Conservation (phyloP, 306 rosid genomes). For the Cucurbita moschata region DNA sequence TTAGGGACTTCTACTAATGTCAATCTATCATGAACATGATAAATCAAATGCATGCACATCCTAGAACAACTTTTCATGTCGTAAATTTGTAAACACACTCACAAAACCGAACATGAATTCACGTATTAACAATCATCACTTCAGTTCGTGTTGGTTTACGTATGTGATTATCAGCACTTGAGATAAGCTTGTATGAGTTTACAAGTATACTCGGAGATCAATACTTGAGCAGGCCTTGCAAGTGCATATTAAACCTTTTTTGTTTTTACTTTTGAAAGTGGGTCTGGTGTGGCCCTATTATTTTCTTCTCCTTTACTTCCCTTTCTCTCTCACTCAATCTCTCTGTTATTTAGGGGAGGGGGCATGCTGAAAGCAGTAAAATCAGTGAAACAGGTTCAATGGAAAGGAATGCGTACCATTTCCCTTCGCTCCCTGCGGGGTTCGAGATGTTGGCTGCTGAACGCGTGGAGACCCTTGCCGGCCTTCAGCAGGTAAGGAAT, state of each 20-base stretch:
- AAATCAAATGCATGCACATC: background rate
- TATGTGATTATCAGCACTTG: background rate
- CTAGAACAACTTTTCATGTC: background rate
- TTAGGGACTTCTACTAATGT: background rate
- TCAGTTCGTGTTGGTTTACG: background rate
- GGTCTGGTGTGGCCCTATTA: background rate
- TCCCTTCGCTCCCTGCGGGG: slow-evolving; percentile 26
- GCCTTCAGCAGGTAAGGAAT: slow-evolving; percentile 74
- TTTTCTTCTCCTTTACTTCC: background rate
- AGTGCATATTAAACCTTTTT: background rate
- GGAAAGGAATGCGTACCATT: slow-evolving; percentile 24
- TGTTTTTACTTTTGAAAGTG: background rate
- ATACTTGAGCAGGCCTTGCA: background rate
- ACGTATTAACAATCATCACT: background rate
- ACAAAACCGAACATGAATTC: background rate
- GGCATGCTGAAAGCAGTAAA: background rate
- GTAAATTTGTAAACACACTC: background rate
- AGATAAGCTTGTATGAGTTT: background rate
- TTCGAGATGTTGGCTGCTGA: slow-evolving; percentile 12
- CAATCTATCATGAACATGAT: background rate
- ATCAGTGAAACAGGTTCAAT: background rate
- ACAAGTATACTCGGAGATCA: background rate
- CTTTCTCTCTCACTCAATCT: background rate
- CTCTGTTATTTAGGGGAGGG: background rate
- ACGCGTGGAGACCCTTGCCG: slow-evolving; percentile 80